Evolutionary conservation across 129 eudicot genomes (phyloP), one percentile per base, ranked within the genome.

Genomic region (Deinandra increscens): DNA sequence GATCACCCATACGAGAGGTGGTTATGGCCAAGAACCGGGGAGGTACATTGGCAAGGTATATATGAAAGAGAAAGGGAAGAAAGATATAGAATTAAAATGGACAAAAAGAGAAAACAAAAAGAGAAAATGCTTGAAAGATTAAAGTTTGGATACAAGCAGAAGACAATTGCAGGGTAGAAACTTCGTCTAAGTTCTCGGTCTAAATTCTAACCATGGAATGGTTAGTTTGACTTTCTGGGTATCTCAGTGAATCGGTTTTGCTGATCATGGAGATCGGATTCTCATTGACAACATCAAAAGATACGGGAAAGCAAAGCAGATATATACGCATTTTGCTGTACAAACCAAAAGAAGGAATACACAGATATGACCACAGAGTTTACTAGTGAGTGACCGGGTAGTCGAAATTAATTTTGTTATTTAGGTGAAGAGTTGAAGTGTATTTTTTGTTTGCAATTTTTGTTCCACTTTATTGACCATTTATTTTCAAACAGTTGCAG

Each of bases 1-100:
- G 97, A 89, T 78, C 84, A 79, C 55, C 95, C 89, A 41, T 75
- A 82, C 39, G 84, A 80, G 22, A 71, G 18, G 39, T 93, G 99
- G 99, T 79, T 93, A 79, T 93, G 99, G 97, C 99, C 99, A 49
- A 69, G 82, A 79, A 93, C 93, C 9, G 99, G 99, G 11, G 99
- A 93, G 79, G 85, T 93, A 44, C 90, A 79, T 71, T 93, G 99
- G 97, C 99, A 83, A 80, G 99, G 99, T 51, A 70, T 89, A 62
- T 93, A 83, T 67, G 99, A 93, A 67, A 83, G 92, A 69, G 95
- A 89, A 67, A 89, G 99, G 73, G 99, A 93, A 77, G 85, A 93
- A 68, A 85, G 97, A 51, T 93, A 93, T 70, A 79, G 99, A 72
- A 14, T 71, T 38, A 93, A 93, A 66, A 93, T 93, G 99, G 97